These are phyloP conservation scores for Geotrichum restrictum DNA, from an alignment of 1,139 yeast species.

Conservation along the genomic window DNA sequence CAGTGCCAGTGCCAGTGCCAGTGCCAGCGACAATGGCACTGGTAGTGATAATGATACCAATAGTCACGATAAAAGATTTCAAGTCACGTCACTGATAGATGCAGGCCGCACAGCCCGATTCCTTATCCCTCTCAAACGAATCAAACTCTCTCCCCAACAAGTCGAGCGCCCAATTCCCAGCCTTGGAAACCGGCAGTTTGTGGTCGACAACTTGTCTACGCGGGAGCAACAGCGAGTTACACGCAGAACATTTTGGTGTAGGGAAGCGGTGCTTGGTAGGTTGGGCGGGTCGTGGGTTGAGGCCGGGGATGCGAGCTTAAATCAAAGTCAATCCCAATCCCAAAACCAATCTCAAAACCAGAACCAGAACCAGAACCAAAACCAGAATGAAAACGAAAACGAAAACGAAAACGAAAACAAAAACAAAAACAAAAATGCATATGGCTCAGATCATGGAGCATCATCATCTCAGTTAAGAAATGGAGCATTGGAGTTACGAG, in stretches of 20 bases:
- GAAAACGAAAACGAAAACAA: too few species aligned
- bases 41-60: too few species aligned
- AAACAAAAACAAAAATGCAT: too few species aligned
- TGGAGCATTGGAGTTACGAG: constrained; percentile 65
- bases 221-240: constrained; percentile 51
- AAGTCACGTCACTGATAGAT: constrained; percentile 39
- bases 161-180: constrained; percentile 64
- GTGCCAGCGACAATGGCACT: too few species aligned
- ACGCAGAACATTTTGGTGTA: constrained; percentile 73
- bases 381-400: too few species aligned
- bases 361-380: too few species aligned
- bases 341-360: too few species aligned
- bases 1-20: too few species aligned
- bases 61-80: constrained; percentile 12
- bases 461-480: constrained; percentile 29
- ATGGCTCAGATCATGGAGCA: constrained; percentile 28
- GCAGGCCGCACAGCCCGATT: constrained; percentile 57
- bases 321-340: not conserved
- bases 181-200: constrained; percentile 65
- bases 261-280: constrained; percentile 57
- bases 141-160: constrained; percentile 46
- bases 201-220: constrained; percentile 56
- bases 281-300: constrained; percentile 61
- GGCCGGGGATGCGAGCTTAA: not conserved
- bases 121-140: constrained; percentile 63